Conservation (phyloP, 768 basidiomycete genomes). For the Tremella fuciformis region DNA sequence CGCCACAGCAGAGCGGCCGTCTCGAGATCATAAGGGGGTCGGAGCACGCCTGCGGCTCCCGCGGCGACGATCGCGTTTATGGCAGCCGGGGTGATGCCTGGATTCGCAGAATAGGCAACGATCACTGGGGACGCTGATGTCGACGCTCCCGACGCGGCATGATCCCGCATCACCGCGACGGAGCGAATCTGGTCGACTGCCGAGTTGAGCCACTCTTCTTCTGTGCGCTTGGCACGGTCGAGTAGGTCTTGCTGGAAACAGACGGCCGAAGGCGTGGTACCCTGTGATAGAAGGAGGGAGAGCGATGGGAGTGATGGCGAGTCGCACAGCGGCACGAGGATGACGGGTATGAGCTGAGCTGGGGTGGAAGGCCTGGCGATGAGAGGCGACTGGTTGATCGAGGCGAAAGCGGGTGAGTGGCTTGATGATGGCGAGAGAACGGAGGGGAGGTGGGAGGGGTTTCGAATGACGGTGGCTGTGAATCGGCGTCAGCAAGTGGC, state of each 20-base stretch:
- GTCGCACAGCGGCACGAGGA: slow-evolving; percentile 50
- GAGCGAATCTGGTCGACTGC: slow-evolving; percentile 40
- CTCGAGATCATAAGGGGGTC: slow-evolving; percentile 45
- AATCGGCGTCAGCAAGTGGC: slow-evolving; percentile 5
- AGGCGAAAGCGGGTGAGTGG: slow-evolving; percentile 8
- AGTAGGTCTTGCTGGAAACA: slow-evolving; percentile 52
- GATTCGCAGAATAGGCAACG: slow-evolving; percentile 51
- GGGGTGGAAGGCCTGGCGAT: slow-evolving; percentile 20
- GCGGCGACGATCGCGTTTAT: slow-evolving; percentile 38
- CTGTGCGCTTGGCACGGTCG: slow-evolving; percentile 45
- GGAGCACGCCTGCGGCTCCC: slow-evolving; percentile 47
- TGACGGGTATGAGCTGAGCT: slow-evolving; percentile 30
- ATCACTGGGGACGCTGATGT: slow-evolving; percentile 27
- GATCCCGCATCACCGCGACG: slow-evolving; percentile 30
- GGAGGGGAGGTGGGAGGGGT: slow-evolving; percentile 35
- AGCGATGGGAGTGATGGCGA: slow-evolving; percentile 48
- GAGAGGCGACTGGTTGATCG: slow-evolving; percentile 14
- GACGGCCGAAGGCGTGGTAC: slow-evolving; percentile 49
- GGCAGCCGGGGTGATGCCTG: slow-evolving; percentile 32
- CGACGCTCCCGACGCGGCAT: background rate
- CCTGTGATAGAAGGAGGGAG: slow-evolving; percentile 44
- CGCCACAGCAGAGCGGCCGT: slow-evolving; percentile 29
- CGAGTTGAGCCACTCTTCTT: slow-evolving; percentile 49
- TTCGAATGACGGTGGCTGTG: slow-evolving; percentile 42
- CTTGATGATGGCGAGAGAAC: slow-evolving; percentile 21